phyloP scores from a whole-genome alignment of 257 asterid genomes.

The Solanum ossicruentum region DNA sequence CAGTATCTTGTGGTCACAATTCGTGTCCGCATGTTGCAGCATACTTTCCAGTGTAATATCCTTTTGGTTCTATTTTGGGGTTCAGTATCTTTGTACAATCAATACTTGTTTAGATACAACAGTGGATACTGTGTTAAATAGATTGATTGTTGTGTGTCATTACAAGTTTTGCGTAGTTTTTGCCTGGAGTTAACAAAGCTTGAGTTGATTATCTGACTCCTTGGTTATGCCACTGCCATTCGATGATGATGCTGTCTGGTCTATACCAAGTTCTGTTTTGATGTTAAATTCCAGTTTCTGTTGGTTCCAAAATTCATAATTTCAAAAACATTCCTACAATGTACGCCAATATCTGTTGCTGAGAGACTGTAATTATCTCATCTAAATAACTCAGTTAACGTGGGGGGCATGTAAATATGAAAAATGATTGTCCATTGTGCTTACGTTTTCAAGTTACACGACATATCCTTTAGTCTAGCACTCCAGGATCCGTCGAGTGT shows the following conservation, averaged over 20 bases:
- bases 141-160: constrained; percentile 20
- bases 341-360: not conserved
- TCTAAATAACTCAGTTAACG: not conserved
- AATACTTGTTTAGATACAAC: constrained; percentile 18
- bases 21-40: constrained; percentile 9
- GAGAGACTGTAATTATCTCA: not conserved
- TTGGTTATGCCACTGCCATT: not conserved
- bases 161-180: not conserved
- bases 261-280: not conserved
- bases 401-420: not conserved
- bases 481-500: not conserved
- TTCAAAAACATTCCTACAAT: not conserved
- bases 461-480: not conserved
- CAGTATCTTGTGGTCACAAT: not conserved
- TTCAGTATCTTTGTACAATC: constrained; percentile 13
- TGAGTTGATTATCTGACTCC: not conserved
- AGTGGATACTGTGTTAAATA: constrained; percentile 11
- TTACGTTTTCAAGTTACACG: not conserved
- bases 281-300: not conserved
- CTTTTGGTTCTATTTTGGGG: not conserved
- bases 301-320: not conserved
- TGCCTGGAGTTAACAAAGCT: not conserved
- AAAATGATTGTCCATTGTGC: not conserved
- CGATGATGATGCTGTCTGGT: not conserved
- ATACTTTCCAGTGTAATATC: constrained; percentile 24